Base-by-base conservation (phyloP, 768 basidiomycete species). In the Termitomyces sp. region DNA sequence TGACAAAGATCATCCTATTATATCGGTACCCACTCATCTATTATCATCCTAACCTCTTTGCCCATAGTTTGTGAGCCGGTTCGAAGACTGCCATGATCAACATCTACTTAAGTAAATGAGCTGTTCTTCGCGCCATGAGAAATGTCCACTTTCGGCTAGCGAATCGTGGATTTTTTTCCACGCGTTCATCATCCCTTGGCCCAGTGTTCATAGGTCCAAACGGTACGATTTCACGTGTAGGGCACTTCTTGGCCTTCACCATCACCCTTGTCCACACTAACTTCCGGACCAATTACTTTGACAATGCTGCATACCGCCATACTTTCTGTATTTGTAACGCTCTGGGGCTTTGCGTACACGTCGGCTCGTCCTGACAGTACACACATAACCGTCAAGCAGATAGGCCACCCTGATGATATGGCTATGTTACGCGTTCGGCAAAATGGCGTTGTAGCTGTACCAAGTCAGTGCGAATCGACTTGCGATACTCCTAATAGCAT, bases 381-480 rank as follows among this genome's bases (percentile, higher is more conserved):
- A 20, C 42, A 20, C 36, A 4, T 57, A 9, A 6, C 48, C 37
- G 47, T 49, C 54, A 11, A 43, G 42, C 48, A 48, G 57, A 40
- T 48, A 38, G 47, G 56, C n/a, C 36, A 38, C 5, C 38, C 47
- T 36, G 14, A 31, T 17, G 15, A 25, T n/a, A 5, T 15, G 9
- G 17, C 6, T 3, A 15, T 49, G n/a, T 48, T 66, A 17, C 55
- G 40, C 25, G 53, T 55, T 31, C 70, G 73, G 45, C 73, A 74
- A 61, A 55, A 38, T 11, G 61, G 48, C n/a, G 38, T 60, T 52
- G 36, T 61, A 15, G 20, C 61, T 12, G 66, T 73, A 3, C 77
- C 77, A 25, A 15, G 68, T 1, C 70, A 74, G 58, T 79, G 78
- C 59, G 53, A 67, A 56, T 54, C 70, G 8, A 63, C n/a, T 15